Evolutionary conservation across 108 stramenopile species (phyloP), one percentile per base, ranked within the genome.

Genomic region (Seminavis robusta): DNA sequence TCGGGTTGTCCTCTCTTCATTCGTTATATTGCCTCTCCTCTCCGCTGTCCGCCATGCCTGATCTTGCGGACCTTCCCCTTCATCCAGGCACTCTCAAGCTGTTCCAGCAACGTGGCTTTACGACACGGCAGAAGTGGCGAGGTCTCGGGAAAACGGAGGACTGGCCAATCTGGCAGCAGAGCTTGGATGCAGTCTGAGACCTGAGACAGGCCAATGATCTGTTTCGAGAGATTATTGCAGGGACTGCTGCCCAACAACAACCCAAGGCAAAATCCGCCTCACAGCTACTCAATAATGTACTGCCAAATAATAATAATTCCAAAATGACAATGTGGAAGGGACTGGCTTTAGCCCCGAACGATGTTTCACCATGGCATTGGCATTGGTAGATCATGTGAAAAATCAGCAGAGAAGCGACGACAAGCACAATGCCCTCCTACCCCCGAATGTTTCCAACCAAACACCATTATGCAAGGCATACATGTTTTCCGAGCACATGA

Each of bases 301-400:
- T n/a, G n/a, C n/a, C n/a, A n/a, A n/a, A n/a, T n/a, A n/a, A n/a
- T n/a, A n/a, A n/a, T n/a, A n/a, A n/a, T n/a, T n/a, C n/a, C n/a
- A n/a, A n/a, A n/a, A n/a, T n/a, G n/a, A n/a, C 24, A 96, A 98
- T 71, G 73, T 92, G 5, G 98, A 98, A 69, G 98, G 98, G 11
- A 88, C n/a, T n/a, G n/a, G 81, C 63, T 95, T 97, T 56, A 57
- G 70, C 33, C 72, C 76, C 4, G 92, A 95, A 53, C 77, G 97
- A 43, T 71, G 84, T 16, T 63, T 48, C 30, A 41, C 69, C 43
- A 95, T 97, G 89, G 95, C 96, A 2, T 31, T 43, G 15, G 90
- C 77, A 11, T 61, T 79, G 46, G 32, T 59, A 5, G 23, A 54
- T 4, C 77, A 79, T 44, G 37, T 63, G 2, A 39, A 47, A 40